These are phyloP conservation scores for Trichoderma endophyticum DNA, from an alignment of 2,329 filamentous ascomycete genomes.

Conservation along the genomic window DNA sequence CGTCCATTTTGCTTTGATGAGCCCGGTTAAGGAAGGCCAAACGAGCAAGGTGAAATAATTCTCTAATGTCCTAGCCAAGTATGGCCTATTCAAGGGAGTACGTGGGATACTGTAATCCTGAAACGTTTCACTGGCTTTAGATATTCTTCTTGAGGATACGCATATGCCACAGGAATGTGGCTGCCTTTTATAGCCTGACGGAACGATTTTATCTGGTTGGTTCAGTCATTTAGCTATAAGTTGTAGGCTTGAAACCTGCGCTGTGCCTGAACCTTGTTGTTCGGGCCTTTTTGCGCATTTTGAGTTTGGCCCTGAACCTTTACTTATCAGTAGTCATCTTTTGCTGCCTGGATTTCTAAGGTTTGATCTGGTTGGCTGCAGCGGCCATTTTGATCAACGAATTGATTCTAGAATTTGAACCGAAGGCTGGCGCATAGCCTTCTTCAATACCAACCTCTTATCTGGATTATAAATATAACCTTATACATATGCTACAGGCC, in stretches of 20 bases:
- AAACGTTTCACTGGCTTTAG: background rate
- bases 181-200: background rate
- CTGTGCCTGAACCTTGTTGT: background rate
- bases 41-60: no score
- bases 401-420: background rate
- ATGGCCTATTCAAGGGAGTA: background rate
- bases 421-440: background rate
- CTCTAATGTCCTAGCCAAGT: background rate
- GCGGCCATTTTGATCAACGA: background rate
- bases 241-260: background rate
- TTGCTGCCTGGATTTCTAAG: background rate
- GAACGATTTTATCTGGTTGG: background rate
- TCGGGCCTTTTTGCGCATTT: background rate
- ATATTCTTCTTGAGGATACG: background rate
- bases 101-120: background rate
- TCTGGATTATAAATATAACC: background rate
- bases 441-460: background rate
- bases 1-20: background rate
- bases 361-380: background rate
- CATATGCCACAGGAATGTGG: background rate
- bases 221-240: background rate
- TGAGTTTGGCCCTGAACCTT: background rate
- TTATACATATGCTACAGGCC: background rate
- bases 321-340: background rate
- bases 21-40: no score